Evolutionary conservation across 1,284 basidiomycete species (phyloP).

Genomic region (Heimioporus punctisporus): DNA sequence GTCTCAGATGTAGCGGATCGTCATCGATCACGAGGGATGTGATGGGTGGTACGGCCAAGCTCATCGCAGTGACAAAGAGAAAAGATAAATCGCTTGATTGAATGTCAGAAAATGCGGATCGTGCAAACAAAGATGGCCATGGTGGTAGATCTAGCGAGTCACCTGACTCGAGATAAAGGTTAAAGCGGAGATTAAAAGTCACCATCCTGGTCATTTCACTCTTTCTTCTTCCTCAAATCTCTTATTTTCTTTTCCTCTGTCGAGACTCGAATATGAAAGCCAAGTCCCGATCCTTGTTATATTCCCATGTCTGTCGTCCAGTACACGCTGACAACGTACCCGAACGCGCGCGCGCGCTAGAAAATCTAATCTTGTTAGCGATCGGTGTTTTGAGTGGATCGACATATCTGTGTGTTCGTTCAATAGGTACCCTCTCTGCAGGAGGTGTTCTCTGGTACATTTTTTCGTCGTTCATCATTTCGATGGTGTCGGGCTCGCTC

Average conservation of each 20-base stretch:
- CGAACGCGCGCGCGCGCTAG: background rate
- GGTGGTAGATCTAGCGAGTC: no score
- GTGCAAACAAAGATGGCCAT: no score
- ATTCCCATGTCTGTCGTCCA: background rate
- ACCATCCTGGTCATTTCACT: slow-evolving; percentile 10
- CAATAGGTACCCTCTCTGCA: slow-evolving; percentile 80
- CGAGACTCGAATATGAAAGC: slow-evolving; percentile 78
- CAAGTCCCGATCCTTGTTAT: no score
- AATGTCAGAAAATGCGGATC: no score
- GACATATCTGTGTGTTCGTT: slow-evolving; percentile 82
- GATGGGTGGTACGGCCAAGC: no score
- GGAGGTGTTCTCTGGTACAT: slow-evolving; percentile 73
- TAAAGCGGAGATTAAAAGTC: slow-evolving; percentile 21
- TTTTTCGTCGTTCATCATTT: slow-evolving; percentile 78
- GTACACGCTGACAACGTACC: slow-evolving; percentile 1
- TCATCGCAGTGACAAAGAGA: no score
- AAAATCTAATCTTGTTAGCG: slow-evolving; percentile 61
- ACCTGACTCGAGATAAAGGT: background rate
- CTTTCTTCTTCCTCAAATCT: slow-evolving; percentile 4
- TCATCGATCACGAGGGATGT: no score
- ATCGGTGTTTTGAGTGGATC: slow-evolving; percentile 80
- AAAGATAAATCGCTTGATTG: no score
- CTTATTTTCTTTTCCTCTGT: slow-evolving; percentile 6
- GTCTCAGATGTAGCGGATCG: no score
- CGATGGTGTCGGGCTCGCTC: slow-evolving; percentile 78